Evolutionary conservation across 1,284 basidiomycete genomes (phyloP).

Genomic region (Cutaneotrichosporon sp.): DNA sequence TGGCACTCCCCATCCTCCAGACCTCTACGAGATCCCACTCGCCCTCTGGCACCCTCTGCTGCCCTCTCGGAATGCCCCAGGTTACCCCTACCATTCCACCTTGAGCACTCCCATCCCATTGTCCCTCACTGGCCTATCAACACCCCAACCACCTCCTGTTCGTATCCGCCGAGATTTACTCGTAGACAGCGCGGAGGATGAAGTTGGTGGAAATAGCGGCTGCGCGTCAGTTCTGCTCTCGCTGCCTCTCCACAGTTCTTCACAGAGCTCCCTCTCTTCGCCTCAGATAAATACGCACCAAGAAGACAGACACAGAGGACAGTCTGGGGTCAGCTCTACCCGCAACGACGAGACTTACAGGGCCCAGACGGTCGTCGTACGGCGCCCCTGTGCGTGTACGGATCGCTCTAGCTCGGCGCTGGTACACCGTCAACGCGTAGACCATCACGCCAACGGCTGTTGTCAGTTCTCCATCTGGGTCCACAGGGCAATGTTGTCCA

Average conservation of each 20-base stretch:
- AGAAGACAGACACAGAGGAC: conserved; percentile 78
- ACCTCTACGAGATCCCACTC: too few species aligned
- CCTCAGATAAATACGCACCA: conserved; percentile 52
- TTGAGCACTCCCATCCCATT: not conserved
- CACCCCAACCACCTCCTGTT: not conserved
- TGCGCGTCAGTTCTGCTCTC: conserved; percentile 37
- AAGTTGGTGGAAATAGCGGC: conserved; percentile 88
- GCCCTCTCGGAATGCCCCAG: too few species aligned
- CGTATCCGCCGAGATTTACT: conserved; percentile 1
- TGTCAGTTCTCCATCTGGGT: too few species aligned
- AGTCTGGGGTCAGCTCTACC: conserved; percentile 55
- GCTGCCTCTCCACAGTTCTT: not conserved
- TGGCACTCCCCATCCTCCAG: not conserved
- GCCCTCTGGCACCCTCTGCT: not conserved
- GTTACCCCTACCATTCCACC: too few species aligned
- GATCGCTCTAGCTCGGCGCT: conserved; percentile 93
- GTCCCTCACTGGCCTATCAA: not conserved
- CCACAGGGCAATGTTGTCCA: too few species aligned
- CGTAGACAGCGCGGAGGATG: conserved; percentile 55
- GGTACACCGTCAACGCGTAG: conserved; percentile 90
- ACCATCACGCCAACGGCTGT: conserved; percentile 96
- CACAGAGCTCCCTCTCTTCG: not conserved
- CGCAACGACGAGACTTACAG: too few species aligned
- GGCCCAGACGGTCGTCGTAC: conserved; percentile 92
- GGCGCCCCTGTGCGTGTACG: conserved; percentile 85